phyloP scores from a whole-genome alignment of 495 filamentous ascomycete species.

The Aspergillus steynii region DNA sequence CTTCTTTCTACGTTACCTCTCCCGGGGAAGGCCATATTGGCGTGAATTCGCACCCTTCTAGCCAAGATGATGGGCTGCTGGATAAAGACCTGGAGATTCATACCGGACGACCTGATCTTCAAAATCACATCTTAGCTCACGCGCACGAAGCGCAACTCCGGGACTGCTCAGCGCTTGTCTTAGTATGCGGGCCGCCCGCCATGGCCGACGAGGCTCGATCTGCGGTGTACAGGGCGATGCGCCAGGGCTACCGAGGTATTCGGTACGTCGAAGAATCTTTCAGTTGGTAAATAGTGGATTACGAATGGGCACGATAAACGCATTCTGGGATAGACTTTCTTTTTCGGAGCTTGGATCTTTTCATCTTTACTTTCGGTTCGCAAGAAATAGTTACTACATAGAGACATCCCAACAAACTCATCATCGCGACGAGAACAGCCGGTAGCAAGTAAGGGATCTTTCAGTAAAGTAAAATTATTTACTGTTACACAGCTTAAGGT shows the following conservation, averaged over 20 bases:
- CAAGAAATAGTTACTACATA: too few species aligned
- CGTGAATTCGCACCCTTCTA: background rate
- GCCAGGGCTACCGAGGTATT: slow-evolving; percentile 32
- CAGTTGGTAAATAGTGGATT: slow-evolving; percentile 28
- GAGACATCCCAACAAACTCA: too few species aligned
- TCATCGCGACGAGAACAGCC: too few species aligned
- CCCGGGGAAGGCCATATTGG: background rate
- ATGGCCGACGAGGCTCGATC: slow-evolving; percentile 51
- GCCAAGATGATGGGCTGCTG: background rate
- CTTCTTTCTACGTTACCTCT: slow-evolving; percentile 37
- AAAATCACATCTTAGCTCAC: slow-evolving; percentile 30
- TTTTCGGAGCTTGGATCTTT: background rate
- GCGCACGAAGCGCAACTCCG: slow-evolving; percentile 29
- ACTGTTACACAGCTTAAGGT: too few species aligned
- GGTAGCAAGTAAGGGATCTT: too few species aligned
- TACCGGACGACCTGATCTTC: slow-evolving; percentile 33
- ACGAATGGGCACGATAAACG: background rate
- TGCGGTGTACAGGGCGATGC: slow-evolving; percentile 39
- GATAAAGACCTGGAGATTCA: slow-evolving; percentile 25
- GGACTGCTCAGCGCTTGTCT: slow-evolving; percentile 34
- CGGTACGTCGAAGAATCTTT: slow-evolving; percentile 50
- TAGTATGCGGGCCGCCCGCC: slow-evolving; percentile 50
- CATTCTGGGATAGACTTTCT: background rate
- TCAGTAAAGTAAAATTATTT: too few species aligned
- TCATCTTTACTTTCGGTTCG: too few species aligned